Base-by-base conservation (phyloP, 768 basidiomycete genomes). In the Lepiota venenata region DNA sequence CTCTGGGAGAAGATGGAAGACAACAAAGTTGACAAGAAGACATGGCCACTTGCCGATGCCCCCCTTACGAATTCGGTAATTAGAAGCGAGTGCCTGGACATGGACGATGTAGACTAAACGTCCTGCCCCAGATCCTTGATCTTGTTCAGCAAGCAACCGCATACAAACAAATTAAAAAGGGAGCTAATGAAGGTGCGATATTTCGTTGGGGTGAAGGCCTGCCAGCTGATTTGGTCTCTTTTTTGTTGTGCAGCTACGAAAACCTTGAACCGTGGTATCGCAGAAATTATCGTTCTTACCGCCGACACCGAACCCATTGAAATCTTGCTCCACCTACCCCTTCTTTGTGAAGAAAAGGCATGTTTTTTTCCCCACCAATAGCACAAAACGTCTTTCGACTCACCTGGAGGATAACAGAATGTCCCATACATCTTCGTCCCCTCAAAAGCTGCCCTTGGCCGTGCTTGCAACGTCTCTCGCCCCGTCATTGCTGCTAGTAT, bases 81-180 rank as follows among this genome's bases (percentile, higher is more conserved):
- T 71, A 50, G 42, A 36, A 47, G 32, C 10, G 21, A 10, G 50
- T n/a, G 12, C 11, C 44, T 39, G 36, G 46, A 35, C 10, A 11
- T 32, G 10, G n/a, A 32, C 9, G 8, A 27, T 9, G 22, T 52
- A 39, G 29, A 36, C 51, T 47, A 14, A 50, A 32, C 32, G 32
- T 32, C 8, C 9, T 32, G 32, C 8, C 10, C 35, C 63, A 96
- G 93, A 97, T 98, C 65, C 81, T 99, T 51, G 96, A 98, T 66
- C 79, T 98, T 54, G 89, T 97, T 29, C 93, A 97, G 68, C 91
- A 96, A 73, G 95, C 96, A 39, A 78, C 83, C n/a, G 88, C 94
- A 71, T 97, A 96, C 78, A 98, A 98, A 75, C 95, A 98, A 71
- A 75, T 98, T 45, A 98, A 98, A 77, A 98, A 98, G 76, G 96